Evolutionary conservation across 2,329 filamentous ascomycete species (phyloP).

Genomic region (Monosporascus sp.): DNA sequence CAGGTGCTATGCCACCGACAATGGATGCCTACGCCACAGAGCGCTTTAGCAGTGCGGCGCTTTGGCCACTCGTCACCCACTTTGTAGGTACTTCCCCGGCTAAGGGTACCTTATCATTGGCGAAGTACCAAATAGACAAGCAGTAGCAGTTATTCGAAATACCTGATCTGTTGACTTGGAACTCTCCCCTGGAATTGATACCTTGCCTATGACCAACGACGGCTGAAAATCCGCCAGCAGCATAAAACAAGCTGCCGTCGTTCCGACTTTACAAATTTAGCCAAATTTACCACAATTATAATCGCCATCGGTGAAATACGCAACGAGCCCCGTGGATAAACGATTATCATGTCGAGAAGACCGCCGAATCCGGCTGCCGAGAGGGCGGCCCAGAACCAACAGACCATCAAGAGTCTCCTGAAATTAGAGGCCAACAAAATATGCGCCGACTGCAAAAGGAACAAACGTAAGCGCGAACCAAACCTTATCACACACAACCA

Average conservation of each 20-base stretch:
- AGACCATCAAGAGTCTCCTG: conserved; percentile 88
- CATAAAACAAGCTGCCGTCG: background rate
- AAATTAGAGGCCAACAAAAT: conserved; percentile 95
- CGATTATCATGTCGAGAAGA: conserved; percentile 66
- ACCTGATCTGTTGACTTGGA: background rate
- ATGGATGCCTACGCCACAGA: too few species aligned
- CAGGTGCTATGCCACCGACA: background rate
- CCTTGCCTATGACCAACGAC: background rate
- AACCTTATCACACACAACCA: background rate
- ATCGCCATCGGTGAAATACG: background rate
- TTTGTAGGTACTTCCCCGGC: too few species aligned
- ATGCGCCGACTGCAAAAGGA: conserved; percentile 97
- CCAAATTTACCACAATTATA: background rate
- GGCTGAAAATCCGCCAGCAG: background rate
- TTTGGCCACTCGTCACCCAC: too few species aligned
- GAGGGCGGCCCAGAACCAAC: conserved; percentile 86
- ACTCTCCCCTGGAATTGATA: background rate
- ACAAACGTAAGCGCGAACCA: conserved; percentile 70
- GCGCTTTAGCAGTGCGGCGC: background rate
- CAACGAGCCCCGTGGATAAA: background rate
- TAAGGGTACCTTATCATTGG: too few species aligned
- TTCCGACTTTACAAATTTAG: background rate
- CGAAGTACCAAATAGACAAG: background rate
- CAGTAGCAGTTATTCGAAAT: background rate
- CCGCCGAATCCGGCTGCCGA: conserved; percentile 73